phyloP scores from a whole-genome alignment of 495 filamentous ascomycete species.

The Saxophila tyrrhenica region DNA sequence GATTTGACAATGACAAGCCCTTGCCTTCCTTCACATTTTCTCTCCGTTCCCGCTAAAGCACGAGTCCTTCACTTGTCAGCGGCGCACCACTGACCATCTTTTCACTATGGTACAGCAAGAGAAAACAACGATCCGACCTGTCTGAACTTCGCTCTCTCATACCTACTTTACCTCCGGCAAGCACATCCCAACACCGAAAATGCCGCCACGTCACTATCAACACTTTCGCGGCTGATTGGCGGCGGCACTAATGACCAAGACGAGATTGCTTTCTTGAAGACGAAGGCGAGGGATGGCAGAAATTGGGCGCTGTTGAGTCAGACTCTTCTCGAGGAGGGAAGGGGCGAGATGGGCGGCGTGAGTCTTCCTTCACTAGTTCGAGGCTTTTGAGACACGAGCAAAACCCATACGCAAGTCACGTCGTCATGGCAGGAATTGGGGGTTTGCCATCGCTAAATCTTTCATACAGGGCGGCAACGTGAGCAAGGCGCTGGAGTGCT shows the following conservation, averaged over 20 bases:
- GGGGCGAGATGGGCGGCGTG: conserved; percentile 56
- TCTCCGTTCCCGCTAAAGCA: too few species aligned
- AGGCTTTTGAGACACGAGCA: too few species aligned
- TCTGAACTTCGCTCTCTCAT: conserved; percentile 89
- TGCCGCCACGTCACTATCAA: not conserved
- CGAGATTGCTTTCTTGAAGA: conserved; percentile 70
- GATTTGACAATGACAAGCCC: too few species aligned
- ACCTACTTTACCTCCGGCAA: conserved; percentile 91
- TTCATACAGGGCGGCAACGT: conserved; percentile 62
- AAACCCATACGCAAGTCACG: too few species aligned
- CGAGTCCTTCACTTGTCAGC: not conserved
- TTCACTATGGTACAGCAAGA: conserved; percentile 39
- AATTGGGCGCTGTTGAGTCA: conserved; percentile 83
- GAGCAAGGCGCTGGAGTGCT: conserved; percentile 60
- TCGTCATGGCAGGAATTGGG: too few species aligned
- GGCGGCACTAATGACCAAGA: conserved; percentile 69
- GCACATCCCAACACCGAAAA: conserved; percentile 61
- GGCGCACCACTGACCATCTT: too few species aligned
- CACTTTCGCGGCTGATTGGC: conserved; percentile 51
- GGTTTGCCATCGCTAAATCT: too few species aligned
- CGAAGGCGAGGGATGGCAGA: conserved; percentile 75
- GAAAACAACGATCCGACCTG: conserved; percentile 89
- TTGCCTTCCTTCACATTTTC: not conserved
- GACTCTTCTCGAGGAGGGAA: conserved; percentile 76
- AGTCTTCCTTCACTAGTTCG: not conserved